A percentile compares a stretch with the other conserved stretches of the same genome.
Evolutionary conservation across 1,284 basidiomycete genomes (phyloP).

Genomic region (Ustilago bromivora): DNA sequence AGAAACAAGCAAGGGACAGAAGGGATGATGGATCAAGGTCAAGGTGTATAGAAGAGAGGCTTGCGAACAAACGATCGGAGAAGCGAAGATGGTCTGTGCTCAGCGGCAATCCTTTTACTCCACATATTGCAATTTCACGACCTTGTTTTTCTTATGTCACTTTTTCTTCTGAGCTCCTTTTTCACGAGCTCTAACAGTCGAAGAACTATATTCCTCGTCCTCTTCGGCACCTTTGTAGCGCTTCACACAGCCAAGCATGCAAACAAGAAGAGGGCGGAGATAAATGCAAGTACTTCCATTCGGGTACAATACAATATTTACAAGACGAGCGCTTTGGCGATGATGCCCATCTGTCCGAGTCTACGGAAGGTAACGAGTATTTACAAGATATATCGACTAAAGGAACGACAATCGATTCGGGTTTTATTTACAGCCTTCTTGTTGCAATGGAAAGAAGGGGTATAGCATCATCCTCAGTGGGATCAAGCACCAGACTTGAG

Average conservation of each 20-base stretch:
- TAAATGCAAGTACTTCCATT: neutral
- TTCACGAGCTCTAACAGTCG: too few relatives aligned
- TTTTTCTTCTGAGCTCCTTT: too few relatives aligned
- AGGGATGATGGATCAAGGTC: neutral
- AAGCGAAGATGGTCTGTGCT: slow-evolving; percentile 23
- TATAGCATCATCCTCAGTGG: neutral
- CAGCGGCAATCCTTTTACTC: neutral
- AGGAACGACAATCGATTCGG: neutral
- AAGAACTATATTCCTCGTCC: neutral
- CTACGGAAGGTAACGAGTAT: slow-evolving; percentile 7
- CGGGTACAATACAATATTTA: slow-evolving; percentile 22
- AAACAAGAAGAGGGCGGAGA: neutral
- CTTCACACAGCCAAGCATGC: neutral
- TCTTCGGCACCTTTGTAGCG: neutral
- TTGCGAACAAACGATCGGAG: neutral
- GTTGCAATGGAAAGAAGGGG: neutral
- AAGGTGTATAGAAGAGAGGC: neutral
- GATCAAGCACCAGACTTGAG: slow-evolving; percentile 21
- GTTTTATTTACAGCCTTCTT: slow-evolving; percentile 24
- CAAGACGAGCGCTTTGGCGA: neutral
- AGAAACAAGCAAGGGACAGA: neutral
- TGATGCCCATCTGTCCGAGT: slow-evolving; percentile 2
- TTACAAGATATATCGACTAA: neutral
- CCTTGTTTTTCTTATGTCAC: neutral
- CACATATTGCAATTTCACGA: slow-evolving; percentile 1